phyloP scores from a whole-genome alignment of 345 rosid species.

The Zanthoxylum bungeanum region DNA sequence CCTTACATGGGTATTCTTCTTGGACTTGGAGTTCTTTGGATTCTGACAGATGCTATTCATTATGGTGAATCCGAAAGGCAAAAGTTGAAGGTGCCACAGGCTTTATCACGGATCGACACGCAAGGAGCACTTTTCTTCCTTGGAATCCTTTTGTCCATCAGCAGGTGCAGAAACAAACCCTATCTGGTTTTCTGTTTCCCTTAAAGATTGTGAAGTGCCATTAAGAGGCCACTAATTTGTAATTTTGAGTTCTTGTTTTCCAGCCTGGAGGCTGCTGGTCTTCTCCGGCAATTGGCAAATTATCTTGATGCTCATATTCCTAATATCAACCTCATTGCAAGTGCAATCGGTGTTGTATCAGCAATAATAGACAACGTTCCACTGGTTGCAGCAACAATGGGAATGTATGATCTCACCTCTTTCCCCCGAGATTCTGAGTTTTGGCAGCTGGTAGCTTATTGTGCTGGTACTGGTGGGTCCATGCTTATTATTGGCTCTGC shows the following conservation, averaged over 20 bases:
- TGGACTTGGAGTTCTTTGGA: slow-evolving; percentile 97
- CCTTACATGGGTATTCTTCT: slow-evolving; percentile 93
- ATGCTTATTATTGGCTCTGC: slow-evolving; percentile 94
- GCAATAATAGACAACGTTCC: slow-evolving; percentile 94
- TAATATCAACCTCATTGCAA: slow-evolving; percentile 69
- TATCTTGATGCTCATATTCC: slow-evolving; percentile 84
- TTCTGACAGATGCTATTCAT: slow-evolving; percentile 93
- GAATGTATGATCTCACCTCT: slow-evolving; percentile 87
- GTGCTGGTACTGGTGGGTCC: slow-evolving; percentile 97
- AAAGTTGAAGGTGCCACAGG: slow-evolving; percentile 90
- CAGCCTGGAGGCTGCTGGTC: slow-evolving; percentile 92
- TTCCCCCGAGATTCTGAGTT: slow-evolving; percentile 83
- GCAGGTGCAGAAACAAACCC: slow-evolving; percentile 52
- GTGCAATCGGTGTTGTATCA: slow-evolving; percentile 79
- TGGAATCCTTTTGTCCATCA: slow-evolving; percentile 84
- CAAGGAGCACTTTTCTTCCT: slow-evolving; percentile 96
- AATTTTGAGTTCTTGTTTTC: slow-evolving; percentile 4
- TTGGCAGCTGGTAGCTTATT: slow-evolving; percentile 94
- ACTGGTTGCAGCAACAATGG: slow-evolving; percentile 94
- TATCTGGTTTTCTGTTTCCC: not conserved
- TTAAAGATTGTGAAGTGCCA: not conserved
- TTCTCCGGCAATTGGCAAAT: slow-evolving; percentile 89
- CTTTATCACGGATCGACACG: slow-evolving; percentile 87
- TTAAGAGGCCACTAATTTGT: not conserved
- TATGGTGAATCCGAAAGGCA: slow-evolving; percentile 92